These are phyloP conservation scores for Cystofilobasidium ferigula DNA, from an alignment of 768 basidiomycete species.

Conservation along the genomic window DNA sequence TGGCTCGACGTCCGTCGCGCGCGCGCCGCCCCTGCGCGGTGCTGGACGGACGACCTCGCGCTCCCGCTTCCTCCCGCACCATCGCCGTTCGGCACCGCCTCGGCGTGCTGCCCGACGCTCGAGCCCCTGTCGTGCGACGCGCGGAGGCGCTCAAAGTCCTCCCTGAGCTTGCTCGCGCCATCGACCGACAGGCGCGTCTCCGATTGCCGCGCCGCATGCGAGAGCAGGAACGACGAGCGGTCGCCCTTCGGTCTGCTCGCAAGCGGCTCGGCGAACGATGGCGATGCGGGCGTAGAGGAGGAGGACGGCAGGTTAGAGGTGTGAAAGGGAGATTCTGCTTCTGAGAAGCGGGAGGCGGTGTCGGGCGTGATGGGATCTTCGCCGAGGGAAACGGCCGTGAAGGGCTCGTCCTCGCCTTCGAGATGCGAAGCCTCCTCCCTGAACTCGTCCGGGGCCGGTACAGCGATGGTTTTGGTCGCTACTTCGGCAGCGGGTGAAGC, in stretches of 20 bases:
- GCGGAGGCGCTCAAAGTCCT: not conserved
- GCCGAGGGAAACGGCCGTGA: too few relatives aligned
- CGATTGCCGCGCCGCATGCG: not conserved
- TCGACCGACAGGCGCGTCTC: constrained; percentile 4
- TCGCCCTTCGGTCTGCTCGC: not conserved
- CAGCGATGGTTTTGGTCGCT: too few relatives aligned
- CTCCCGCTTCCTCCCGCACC: not conserved
- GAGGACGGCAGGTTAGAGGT: not conserved
- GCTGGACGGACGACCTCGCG: not conserved
- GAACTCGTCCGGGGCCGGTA: too few relatives aligned
- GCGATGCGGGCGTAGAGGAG: constrained; percentile 2
- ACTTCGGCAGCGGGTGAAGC: too few relatives aligned
- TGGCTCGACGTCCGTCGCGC: not conserved
- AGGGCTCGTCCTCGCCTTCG: too few relatives aligned
- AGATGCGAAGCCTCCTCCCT: too few relatives aligned
- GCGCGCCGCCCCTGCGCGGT: not conserved
- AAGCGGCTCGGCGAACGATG: not conserved
- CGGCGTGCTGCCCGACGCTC: not conserved
- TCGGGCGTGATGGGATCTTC: not conserved
- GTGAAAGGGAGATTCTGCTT: not conserved
- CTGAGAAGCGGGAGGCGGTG: not conserved
- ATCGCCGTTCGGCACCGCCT: too few relatives aligned
- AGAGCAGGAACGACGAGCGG: constrained; percentile 14
- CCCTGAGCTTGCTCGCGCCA: not conserved
- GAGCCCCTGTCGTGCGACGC: not conserved